Evolutionary conservation across 768 basidiomycete genomes (phyloP), one percentile per base, ranked within the genome.

Genomic region (Pisolithus tinctorius): DNA sequence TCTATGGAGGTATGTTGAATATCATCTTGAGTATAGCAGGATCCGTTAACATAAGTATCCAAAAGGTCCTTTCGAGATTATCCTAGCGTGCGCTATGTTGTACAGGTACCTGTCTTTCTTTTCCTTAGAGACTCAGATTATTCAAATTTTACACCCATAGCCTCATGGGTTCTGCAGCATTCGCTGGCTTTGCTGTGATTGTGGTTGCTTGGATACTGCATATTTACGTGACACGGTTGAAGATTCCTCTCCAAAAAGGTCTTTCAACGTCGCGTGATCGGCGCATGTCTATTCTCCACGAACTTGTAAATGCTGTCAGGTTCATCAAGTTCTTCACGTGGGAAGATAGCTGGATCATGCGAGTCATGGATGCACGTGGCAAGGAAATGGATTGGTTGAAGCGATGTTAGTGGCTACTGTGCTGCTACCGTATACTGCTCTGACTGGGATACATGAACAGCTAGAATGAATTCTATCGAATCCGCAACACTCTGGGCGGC

Each of bases 331-430:
- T 71, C 56, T 73, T 72, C 48, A 71, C 71, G 16, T 70, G 71
- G 69, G 71, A 73, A 40, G 64, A 69, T 16, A 62, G 71, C 38
- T 78, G 77, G 76, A 74, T 73, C 39, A 53, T 66, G 38, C 66
- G 73, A 4, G 62, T 65, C 13, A 60, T 66, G 45, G 66, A 71
- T 6, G 79, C 86, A 2, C 74, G 92, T 53, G 75, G 76, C 39
- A 68, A 69, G 13, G 93, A 94, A 70, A 74, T 93, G 68, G 69
- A 75, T 49, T 89, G 88, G 84, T 76, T 92, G 76, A 66, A 87
- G 51, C 85, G 86, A 74, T 64, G 85, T 85, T 29, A 1, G 65
- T 46, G 20, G 13, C 43, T 23, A 27, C 20, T 26, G 10, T 42
- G 25, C 14, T 13, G 7, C 44, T 39, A 11, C 9, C n/a, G 8